Base-by-base conservation (phyloP, 306 rosid genomes). In the Prunus campanulata region DNA sequence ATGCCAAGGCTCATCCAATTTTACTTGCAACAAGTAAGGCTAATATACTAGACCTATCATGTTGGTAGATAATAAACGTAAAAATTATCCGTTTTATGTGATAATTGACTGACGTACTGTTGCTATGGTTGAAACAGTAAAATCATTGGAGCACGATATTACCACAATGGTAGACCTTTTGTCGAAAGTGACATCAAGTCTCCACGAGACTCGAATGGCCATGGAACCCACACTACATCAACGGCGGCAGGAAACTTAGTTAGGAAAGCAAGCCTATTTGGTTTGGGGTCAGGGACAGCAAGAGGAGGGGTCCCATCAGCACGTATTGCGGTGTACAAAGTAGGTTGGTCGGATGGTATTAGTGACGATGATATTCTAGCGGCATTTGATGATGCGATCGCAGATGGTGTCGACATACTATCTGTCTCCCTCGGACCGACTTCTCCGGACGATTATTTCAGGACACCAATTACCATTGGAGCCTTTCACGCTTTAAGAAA, bases 151-250 rank as follows among this genome's bases (percentile, higher is more conserved):
- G 95, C 90, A 24, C 70, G 65, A 32, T 85, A 79, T 68, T 78
- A 78, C 16, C 84, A 66, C 0, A 50, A 60, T 0, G 69, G 61
- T n/a, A 62, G 47, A 11, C 0, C 0, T 1, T 52, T 20, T 74
- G 0, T 0, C 4, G 2, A 47, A 18, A 24, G 16, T 0, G 91
- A 89, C 5, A 14, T 60, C 8, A 6, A 22, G 59, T 75, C 85
- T 25, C 86, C 93, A 1, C 80, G 63, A 59, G 94, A 90, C 71
- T 1, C 68, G 19, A 0, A 1, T 0, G 90, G 92, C 0, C 95
- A 88, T 2, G 92, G 95, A 7, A 65, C 90, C 1, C 92, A 90
- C 50, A 20, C 64, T 0, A 82, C 92, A 67, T 88, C 96, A 2
- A 86, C 87, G 0, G 67, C 82, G 0, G 90, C 86, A 11, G 92